These are phyloP conservation scores for Hygrophoropsis aurantiaca DNA, from an alignment of 768 basidiomycete species.

Conservation along the genomic window DNA sequence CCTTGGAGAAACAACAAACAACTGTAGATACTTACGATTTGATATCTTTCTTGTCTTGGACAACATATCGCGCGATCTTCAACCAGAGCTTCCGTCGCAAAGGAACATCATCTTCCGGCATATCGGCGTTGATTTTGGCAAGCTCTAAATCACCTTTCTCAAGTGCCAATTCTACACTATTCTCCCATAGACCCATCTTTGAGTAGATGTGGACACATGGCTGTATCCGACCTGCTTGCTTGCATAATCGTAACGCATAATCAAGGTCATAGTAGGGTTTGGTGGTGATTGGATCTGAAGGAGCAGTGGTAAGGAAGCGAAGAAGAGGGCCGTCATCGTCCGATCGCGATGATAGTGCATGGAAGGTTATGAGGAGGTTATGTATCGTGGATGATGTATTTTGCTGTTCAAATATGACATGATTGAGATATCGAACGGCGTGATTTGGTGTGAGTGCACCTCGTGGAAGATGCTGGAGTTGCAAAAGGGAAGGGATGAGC, in stretches of 20 bases:
- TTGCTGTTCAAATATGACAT: slow-evolving; percentile 78
- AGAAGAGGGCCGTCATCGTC: slow-evolving; percentile 78
- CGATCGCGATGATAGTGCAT: slow-evolving; percentile 53
- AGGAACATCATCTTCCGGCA: slow-evolving; percentile 86
- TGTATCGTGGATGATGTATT: slow-evolving; percentile 86
- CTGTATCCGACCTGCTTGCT: slow-evolving; percentile 73
- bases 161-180: slow-evolving; percentile 91
- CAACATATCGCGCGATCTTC: slow-evolving; percentile 97
- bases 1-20: neutral
- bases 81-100: slow-evolving; percentile 95
- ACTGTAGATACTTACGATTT: slow-evolving; percentile 71
- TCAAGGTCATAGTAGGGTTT: slow-evolving; percentile 96
- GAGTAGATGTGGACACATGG: slow-evolving; percentile 96
- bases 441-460: slow-evolving; percentile 80
- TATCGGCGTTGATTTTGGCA: slow-evolving; percentile 93
- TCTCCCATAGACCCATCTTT: slow-evolving; percentile 97
- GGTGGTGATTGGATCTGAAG: slow-evolving; percentile 76
- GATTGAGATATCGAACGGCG: slow-evolving; percentile 85
- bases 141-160: slow-evolving; percentile 94
- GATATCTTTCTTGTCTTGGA: slow-evolving; percentile 97
- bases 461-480: slow-evolving; percentile 69
- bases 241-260: slow-evolving; percentile 92
- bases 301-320: slow-evolving; percentile 80
- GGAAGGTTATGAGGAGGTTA: slow-evolving; percentile 90
- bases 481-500: slow-evolving; percentile 86